These are phyloP conservation scores for Lentinula boryana DNA, from an alignment of 768 basidiomycete genomes.

Conservation along the genomic window DNA sequence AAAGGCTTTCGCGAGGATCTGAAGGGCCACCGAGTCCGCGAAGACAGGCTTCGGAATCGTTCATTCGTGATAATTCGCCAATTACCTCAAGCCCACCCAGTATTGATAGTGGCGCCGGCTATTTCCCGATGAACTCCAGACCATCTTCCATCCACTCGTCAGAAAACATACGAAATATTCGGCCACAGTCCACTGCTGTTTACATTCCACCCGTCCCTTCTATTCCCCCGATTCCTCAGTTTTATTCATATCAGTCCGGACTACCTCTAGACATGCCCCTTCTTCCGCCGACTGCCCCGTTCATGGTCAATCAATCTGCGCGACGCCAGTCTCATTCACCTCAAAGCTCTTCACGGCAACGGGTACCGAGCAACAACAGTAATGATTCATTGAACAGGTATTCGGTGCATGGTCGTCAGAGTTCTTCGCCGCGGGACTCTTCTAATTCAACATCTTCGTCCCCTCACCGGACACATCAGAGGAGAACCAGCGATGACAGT, in stretches of 20 bases:
- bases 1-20: constrained; percentile 29
- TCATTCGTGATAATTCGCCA: constrained; percentile 40
- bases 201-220: constrained; percentile 28
- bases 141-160: constrained; percentile 58
- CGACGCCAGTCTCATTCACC: constrained; percentile 18
- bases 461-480: constrained; percentile 21
- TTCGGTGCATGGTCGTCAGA: constrained; percentile 21
- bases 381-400: constrained; percentile 9
- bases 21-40: constrained; percentile 32
- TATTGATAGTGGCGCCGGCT: constrained; percentile 26
- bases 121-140: constrained; percentile 33
- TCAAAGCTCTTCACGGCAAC: constrained; percentile 17
- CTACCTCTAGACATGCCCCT: constrained; percentile 56
- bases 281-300: constrained; percentile 67
- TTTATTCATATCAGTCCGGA: constrained; percentile 29
- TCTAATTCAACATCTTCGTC: constrained; percentile 31
- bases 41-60: constrained; percentile 39
- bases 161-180: constrained; percentile 42
- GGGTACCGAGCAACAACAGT: constrained; percentile 8
- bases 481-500: constrained; percentile 16
- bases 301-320: constrained; percentile 63
- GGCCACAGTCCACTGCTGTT: constrained; percentile 34
- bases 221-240: constrained; percentile 31
- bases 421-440: constrained; percentile 24
- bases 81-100: constrained; percentile 47